Conservation (phyloP, 164 flowering plant species). For the Nymphaea thermarum region DNA sequence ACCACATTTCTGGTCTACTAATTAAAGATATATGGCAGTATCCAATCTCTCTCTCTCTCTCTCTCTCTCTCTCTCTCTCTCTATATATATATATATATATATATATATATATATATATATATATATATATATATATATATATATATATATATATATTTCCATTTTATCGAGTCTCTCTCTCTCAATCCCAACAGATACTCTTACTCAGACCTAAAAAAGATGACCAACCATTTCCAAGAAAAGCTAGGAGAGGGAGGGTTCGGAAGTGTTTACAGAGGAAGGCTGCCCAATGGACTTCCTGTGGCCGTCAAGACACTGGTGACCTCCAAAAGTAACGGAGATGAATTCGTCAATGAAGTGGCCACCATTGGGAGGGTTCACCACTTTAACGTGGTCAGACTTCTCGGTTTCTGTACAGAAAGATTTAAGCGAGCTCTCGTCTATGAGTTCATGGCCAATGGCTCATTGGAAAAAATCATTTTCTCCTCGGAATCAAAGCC, state of each 20-base stretch:
- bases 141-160: too few species aligned
- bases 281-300: slow-evolving; percentile 1
- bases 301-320: slow-evolving; percentile 8
- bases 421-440: slow-evolving; percentile 8
- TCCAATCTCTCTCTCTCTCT: too few species aligned
- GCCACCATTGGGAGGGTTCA: slow-evolving; percentile 5
- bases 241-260: slow-evolving; percentile 2
- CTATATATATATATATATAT: too few species aligned
- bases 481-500: not conserved
- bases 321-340: slow-evolving; percentile 2
- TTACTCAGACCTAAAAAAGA: too few species aligned
- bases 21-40: too few species aligned
- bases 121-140: too few species aligned
- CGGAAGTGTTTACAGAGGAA: slow-evolving; percentile 9
- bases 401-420: slow-evolving; percentile 9
- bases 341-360: slow-evolving; percentile 10
- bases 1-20: too few species aligned
- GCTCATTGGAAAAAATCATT: slow-evolving; percentile 6
- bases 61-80: too few species aligned
- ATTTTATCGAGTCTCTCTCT: too few species aligned
- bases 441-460: slow-evolving; percentile 11
- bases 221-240: too few species aligned
- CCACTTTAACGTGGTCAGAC: slow-evolving; percentile 6
- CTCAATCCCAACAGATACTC: too few species aligned
- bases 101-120: too few species aligned